A percentile compares a stretch with the other conserved stretches of the same genome.
Conservation (phyloP, 306 rosid species). For the Crataegus laevigata region DNA sequence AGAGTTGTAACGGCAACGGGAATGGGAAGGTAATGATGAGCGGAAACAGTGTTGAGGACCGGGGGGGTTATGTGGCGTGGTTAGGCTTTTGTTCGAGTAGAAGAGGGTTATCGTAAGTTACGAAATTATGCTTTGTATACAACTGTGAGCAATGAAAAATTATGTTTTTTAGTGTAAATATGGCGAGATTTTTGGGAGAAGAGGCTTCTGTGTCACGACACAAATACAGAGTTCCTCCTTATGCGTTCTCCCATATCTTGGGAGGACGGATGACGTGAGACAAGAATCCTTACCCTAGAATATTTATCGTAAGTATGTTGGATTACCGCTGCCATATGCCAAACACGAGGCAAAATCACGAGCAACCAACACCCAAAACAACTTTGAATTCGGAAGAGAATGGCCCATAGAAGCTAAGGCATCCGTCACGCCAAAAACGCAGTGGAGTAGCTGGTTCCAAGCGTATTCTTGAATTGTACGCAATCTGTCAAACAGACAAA, state of each 20-base stretch:
- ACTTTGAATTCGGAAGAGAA: too few species aligned
- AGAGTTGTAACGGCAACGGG: slow-evolving; percentile 21
- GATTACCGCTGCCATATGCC: too few species aligned
- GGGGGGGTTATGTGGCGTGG: too few species aligned
- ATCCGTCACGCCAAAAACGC: too few species aligned
- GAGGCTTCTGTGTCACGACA: neutral
- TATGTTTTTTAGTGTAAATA: too few species aligned
- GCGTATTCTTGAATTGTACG: neutral
- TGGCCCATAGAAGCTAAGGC: neutral
- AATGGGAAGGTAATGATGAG: slow-evolving; percentile 40
- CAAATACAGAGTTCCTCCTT: neutral
- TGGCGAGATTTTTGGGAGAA: too few species aligned
- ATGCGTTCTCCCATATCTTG: too few species aligned
- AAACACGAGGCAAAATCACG: too few species aligned
- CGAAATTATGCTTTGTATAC: neutral
- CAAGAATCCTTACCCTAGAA: too few species aligned
- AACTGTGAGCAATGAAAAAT: neutral
- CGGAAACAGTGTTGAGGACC: slow-evolving; percentile 44
- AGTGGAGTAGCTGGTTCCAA: neutral
- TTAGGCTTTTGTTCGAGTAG: neutral
- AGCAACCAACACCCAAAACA: neutral
- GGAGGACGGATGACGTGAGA: too few species aligned
- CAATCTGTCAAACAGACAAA: neutral
- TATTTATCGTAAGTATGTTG: too few species aligned
- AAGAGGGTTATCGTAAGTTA: neutral